Conservation (phyloP, 495 filamentous ascomycete genomes). For the Aspergillus steynii region DNA sequence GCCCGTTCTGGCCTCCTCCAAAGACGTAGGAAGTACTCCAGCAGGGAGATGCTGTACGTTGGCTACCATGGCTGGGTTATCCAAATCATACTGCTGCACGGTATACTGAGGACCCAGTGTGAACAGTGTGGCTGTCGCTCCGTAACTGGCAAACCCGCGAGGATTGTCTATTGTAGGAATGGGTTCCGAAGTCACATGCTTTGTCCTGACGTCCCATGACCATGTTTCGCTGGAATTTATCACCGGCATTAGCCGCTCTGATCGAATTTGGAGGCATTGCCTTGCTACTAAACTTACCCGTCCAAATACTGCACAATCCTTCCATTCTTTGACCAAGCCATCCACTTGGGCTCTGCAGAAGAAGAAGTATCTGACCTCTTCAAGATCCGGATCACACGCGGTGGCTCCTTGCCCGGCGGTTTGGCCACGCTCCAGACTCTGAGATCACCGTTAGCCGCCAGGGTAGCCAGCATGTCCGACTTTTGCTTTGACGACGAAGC, state of each 20-base stretch:
- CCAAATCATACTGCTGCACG: constrained; percentile 92
- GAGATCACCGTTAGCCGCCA: constrained; percentile 88
- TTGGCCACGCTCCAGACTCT: constrained; percentile 98
- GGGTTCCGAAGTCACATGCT: constrained; percentile 84
- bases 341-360: constrained; percentile 83
- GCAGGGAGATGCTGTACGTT: constrained; percentile 82
- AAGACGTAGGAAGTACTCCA: constrained; percentile 73
- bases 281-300: constrained; percentile 60
- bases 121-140: constrained; percentile 87
- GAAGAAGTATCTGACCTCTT: constrained; percentile 72
- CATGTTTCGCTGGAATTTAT: constrained; percentile 69
- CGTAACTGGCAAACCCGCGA: constrained; percentile 81
- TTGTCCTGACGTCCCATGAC: constrained; percentile 96
- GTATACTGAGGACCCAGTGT: constrained; percentile 85
- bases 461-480: constrained; percentile 95
- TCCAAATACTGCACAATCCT: constrained; percentile 91
- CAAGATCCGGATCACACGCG: constrained; percentile 83
- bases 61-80: constrained; percentile 74
- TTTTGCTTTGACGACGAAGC: constrained; percentile 95
- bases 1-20: constrained; percentile 57
- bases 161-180: constrained; percentile 84
- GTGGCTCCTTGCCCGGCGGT: constrained; percentile 68
- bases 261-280: background rate
- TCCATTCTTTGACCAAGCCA: constrained; percentile 97
- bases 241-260: background rate